These are phyloP conservation scores for Aspergillus ochraceus DNA, from an alignment of 2,329 filamentous ascomycete species.

Conservation along the genomic window DNA sequence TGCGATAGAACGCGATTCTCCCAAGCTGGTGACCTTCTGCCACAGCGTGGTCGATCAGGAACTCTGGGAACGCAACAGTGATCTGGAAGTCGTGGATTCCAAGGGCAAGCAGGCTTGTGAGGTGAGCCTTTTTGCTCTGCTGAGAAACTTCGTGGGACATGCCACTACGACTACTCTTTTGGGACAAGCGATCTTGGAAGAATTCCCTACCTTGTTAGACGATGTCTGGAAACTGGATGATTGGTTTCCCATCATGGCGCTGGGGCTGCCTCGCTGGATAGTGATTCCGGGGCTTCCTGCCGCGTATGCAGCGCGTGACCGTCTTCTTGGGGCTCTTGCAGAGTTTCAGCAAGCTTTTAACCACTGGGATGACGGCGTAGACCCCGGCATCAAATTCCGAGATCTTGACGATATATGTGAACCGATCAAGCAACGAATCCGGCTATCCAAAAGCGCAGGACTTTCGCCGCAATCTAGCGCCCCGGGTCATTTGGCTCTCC, in stretches of 20 bases:
- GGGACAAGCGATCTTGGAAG: slow-evolving; percentile 53
- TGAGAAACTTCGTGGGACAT: slow-evolving; percentile 59
- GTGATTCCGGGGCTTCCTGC: slow-evolving; percentile 53
- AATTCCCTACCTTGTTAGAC: slow-evolving; percentile 53
- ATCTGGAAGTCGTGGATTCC: slow-evolving; percentile 44
- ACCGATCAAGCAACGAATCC: slow-evolving; percentile 44
- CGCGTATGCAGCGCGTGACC: slow-evolving; percentile 49
- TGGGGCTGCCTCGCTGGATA: slow-evolving; percentile 57
- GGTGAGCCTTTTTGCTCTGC: slow-evolving; percentile 51
- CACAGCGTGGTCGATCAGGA: slow-evolving; percentile 61
- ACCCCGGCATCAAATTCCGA: slow-evolving; percentile 45
- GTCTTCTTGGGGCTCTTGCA: slow-evolving; percentile 42
- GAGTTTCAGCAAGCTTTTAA: slow-evolving; percentile 46
- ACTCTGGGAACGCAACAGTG: slow-evolving; percentile 60
- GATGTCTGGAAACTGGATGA: slow-evolving; percentile 59
- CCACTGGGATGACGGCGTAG: slow-evolving; percentile 42
- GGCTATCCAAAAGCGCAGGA: slow-evolving; percentile 38
- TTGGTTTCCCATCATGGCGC: slow-evolving; percentile 54
- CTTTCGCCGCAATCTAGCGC: slow-evolving; percentile 40
- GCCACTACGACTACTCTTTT: slow-evolving; percentile 50
- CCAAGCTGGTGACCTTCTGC: slow-evolving; percentile 60
- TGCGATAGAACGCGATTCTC: slow-evolving; percentile 47
- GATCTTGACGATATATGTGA: slow-evolving; percentile 52
- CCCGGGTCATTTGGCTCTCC: slow-evolving; percentile 47
- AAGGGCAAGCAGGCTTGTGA: slow-evolving; percentile 50